Base-by-base conservation (phyloP, 768 basidiomycete genomes). In the Suillus paluster region DNA sequence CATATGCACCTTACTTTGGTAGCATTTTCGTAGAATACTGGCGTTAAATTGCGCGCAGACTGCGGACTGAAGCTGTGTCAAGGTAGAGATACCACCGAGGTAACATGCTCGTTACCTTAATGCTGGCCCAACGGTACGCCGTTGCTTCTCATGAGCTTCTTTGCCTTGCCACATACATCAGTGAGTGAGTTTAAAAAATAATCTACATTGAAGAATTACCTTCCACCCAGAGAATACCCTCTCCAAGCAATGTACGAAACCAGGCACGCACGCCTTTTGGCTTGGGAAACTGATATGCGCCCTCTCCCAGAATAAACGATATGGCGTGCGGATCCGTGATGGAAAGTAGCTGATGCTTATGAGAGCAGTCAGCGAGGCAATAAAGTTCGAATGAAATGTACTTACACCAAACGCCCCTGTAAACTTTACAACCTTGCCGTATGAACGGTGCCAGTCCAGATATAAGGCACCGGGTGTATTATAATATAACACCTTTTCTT, bases 161-260 rank as follows among this genome's bases (percentile, higher is more conserved):
- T 81, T 86, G 0, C 86, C 86, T 87, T 50, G 9, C 38, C 23
- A 61, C 36, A 44, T 42, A 38, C 59, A 53, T 33, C 17, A 57
- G 68, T 27, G 21, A 58, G 44, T 57, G 19, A 60, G 25, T 30
- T 23, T 14, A 49, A 59, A 25, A n/a, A n/a, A n/a, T n/a, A n/a
- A 39, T 45, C 55, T 55, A 64, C 17, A 53, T 52, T 8, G 57
- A 48, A 41, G 63, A 30, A 41, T 70, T 46, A 83, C 87, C 87
- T 82, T 89, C 87, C 12, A 86, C 79, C 83, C 85, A 87, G 25
- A 88, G 82, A 60, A 89, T 83, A 23, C 87, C 86, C 71, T 87
- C 80, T 14, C 87, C 87, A 7, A 87, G 77, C 2, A 86, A 80
- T 36, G 82, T 82, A 61, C 79, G 79, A 67, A 88, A 88, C 87